Percentiles rank a stretch among this genome's conserved stretches.
Evolutionary conservation across 768 basidiomycete genomes (phyloP).

Genomic region (Boletus tylopilopsis): DNA sequence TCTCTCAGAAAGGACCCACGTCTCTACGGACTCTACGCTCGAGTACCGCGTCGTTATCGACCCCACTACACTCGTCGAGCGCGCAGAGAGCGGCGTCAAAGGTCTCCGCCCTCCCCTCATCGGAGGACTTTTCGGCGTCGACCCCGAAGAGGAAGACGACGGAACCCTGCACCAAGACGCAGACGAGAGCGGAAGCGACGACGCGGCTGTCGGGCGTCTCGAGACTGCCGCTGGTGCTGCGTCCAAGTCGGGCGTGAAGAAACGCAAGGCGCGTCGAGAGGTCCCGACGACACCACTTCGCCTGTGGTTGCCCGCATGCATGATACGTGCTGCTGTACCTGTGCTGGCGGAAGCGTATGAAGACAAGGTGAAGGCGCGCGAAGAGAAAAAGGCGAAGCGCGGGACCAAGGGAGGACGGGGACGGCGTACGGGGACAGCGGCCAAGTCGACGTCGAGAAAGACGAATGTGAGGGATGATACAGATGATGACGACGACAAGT

Average conservation of each 20-base stretch:
- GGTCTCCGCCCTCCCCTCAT: slow-evolving; percentile 50
- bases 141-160: slow-evolving; percentile 46
- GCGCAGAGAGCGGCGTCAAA: slow-evolving; percentile 63
- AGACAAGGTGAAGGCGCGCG: slow-evolving; percentile 49
- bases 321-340: slow-evolving; percentile 68
- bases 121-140: slow-evolving; percentile 36
- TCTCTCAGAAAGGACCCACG: slow-evolving; percentile 60
- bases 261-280: slow-evolving; percentile 26
- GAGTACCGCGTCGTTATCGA: slow-evolving; percentile 82
- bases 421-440: not conserved
- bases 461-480: not conserved
- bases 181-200: slow-evolving; percentile 43
- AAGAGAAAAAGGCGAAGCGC: slow-evolving; percentile 34
- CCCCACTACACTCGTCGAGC: slow-evolving; percentile 59
- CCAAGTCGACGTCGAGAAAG: not conserved
- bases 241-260: slow-evolving; percentile 18
- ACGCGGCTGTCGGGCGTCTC: slow-evolving; percentile 17
- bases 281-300: slow-evolving; percentile 52
- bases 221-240: slow-evolving; percentile 25
- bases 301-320: slow-evolving; percentile 81
- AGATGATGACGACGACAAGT: not conserved
- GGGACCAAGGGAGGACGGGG: slow-evolving; percentile 18
- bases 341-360: slow-evolving; percentile 61
- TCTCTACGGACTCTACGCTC: slow-evolving; percentile 62
- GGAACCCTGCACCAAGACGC: slow-evolving; percentile 24